phyloP scores from a whole-genome alignment of 345 rosid genomes.

The Citrus cavaleriei region DNA sequence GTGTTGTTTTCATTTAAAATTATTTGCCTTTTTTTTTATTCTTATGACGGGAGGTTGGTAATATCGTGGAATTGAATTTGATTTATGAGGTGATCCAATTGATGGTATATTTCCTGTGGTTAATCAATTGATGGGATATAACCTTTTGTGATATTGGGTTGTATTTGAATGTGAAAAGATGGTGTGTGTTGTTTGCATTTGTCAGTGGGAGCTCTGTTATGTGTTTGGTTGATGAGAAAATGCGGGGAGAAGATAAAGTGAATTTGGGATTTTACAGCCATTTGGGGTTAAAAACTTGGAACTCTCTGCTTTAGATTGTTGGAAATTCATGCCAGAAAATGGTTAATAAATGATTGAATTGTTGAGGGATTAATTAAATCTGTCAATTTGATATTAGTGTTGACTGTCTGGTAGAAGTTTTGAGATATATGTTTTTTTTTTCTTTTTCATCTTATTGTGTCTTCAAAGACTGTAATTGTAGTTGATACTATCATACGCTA shows the following conservation, averaged over 20 bases:
- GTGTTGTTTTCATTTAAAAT: neutral
- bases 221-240: slow-evolving; percentile 1
- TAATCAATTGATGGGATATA: neutral
- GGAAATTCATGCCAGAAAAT: neutral
- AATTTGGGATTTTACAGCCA: neutral
- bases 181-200: neutral
- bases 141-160: neutral
- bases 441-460: neutral
- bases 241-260: neutral
- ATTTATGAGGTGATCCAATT: neutral
- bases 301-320: neutral
- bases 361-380: neutral
- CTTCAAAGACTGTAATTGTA: neutral
- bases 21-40: neutral
- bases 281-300: neutral
- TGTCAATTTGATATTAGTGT: neutral
- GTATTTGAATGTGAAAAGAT: neutral
- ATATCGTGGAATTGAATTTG: neutral
- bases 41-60: neutral
- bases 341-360: neutral
- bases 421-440: neutral
- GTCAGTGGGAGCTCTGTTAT: neutral
- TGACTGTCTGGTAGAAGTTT: neutral
- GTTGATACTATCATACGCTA: neutral
- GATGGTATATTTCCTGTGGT: neutral